Evolutionary conservation across 768 basidiomycete genomes (phyloP).

Genomic region (Pleurotus cornucopiae): DNA sequence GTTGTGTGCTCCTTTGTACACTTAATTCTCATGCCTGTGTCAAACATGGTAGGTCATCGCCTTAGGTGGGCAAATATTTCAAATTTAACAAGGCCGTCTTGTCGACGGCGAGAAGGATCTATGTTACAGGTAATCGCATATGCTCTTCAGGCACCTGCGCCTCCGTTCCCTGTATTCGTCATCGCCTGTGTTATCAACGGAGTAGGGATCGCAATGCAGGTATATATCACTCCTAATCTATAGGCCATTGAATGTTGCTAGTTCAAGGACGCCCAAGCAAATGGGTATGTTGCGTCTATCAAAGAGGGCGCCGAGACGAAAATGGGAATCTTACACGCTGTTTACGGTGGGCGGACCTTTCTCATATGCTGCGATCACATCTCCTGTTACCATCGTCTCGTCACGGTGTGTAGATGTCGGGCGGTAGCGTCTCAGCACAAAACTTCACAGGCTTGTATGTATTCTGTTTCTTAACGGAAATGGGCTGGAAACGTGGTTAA

Average conservation of each 20-base stretch:
- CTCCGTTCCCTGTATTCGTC: conserved; percentile 63
- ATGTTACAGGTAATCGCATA: conserved; percentile 50
- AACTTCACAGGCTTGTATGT: no score
- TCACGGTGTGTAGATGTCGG: no score
- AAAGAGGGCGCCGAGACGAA: conserved; percentile 53
- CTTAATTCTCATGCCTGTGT: no score
- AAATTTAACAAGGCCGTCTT: not conserved
- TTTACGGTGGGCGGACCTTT: conserved; percentile 41
- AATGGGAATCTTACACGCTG: conserved; percentile 67
- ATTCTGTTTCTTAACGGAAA: no score
- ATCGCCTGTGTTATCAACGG: conserved; percentile 40
- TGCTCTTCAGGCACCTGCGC: conserved; percentile 46
- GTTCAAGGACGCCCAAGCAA: conserved; percentile 59
- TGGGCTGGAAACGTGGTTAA: no score
- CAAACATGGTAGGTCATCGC: no score
- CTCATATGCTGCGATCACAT: no score
- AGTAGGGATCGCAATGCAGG: conserved; percentile 40
- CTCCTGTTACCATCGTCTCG: no score
- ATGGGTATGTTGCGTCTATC: conserved; percentile 62
- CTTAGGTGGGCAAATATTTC: no score
- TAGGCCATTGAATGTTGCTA: not conserved
- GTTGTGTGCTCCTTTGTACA: not conserved
- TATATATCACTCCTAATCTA: conserved; percentile 14
- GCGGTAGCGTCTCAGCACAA: no score
- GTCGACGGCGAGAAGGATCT: conserved; percentile 34